These are phyloP conservation scores for Solanum ossicruentum DNA, from an alignment of 257 asterid species.

Conservation along the genomic window DNA sequence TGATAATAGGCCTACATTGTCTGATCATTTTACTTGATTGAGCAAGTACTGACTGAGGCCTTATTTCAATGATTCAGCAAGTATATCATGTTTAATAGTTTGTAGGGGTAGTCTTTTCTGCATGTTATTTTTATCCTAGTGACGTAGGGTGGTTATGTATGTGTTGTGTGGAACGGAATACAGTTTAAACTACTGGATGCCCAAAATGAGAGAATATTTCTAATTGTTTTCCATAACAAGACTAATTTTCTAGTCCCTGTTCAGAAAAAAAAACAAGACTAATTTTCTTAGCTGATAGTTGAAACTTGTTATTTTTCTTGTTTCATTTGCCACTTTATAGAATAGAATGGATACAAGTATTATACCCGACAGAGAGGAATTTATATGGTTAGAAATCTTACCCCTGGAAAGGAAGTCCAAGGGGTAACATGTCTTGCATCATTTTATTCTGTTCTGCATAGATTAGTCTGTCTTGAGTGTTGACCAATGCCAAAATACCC, in stretches of 20 bases:
- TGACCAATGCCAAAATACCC: not conserved
- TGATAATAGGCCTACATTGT: not conserved
- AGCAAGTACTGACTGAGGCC: not conserved
- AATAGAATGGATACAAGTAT: not conserved
- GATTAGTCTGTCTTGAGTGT: not conserved
- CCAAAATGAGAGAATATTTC: not conserved
- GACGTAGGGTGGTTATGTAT: not conserved
- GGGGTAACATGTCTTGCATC: not conserved
- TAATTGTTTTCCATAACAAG: not conserved
- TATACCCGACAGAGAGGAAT: not conserved
- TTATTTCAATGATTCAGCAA: not conserved
- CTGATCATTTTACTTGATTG: not conserved
- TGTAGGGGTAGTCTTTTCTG: not conserved
- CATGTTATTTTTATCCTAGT: not conserved
- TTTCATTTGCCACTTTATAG: not conserved
- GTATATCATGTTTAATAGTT: not conserved
- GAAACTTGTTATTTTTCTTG: not conserved
- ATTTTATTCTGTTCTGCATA: not conserved
- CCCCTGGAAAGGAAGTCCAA: not conserved
- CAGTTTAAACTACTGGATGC: not conserved
- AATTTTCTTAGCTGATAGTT: not conserved
- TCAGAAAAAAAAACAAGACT: not conserved
- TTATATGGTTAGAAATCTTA: not conserved
- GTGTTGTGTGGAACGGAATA: not conserved
- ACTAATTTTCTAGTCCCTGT: not conserved